Percentiles rank a stretch among this genome's conserved stretches.
phyloP scores from a whole-genome alignment of 1,139 yeast genomes.

The Hyphopichia buzzinii region DNA sequence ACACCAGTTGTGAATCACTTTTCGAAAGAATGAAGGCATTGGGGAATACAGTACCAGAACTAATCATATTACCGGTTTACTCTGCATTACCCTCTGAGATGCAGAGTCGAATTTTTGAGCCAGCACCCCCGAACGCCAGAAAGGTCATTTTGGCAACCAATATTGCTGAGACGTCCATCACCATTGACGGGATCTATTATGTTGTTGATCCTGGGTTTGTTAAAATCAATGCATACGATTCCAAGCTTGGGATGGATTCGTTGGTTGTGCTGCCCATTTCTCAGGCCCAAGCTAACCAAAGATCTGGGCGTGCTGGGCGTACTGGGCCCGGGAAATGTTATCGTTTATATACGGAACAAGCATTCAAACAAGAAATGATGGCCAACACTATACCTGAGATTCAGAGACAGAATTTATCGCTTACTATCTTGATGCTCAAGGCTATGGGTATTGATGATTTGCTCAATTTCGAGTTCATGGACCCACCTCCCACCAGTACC shows the following conservation, averaged over 20 bases:
- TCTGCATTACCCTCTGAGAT: slow-evolving; percentile 73
- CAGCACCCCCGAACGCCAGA: slow-evolving; percentile 67
- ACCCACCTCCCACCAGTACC: slow-evolving; percentile 80
- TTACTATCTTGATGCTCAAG: slow-evolving; percentile 83
- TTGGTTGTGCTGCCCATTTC: slow-evolving; percentile 72
- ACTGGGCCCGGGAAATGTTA: slow-evolving; percentile 85
- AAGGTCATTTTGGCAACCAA: slow-evolving; percentile 78
- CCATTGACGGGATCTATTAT: slow-evolving; percentile 74
- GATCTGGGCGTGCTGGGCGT: slow-evolving; percentile 85
- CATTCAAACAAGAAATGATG: slow-evolving; percentile 73
- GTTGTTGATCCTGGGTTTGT: slow-evolving; percentile 84
- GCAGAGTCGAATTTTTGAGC: slow-evolving; percentile 71
- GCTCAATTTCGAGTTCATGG: slow-evolving; percentile 85
- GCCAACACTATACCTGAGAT: slow-evolving; percentile 89
- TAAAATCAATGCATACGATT: slow-evolving; percentile 72
- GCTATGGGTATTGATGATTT: slow-evolving; percentile 93
- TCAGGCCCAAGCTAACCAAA: slow-evolving; percentile 79
- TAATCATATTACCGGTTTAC: slow-evolving; percentile 84
- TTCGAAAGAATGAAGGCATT: slow-evolving; percentile 64
- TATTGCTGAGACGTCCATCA: slow-evolving; percentile 79
- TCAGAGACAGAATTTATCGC: slow-evolving; percentile 82
- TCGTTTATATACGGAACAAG: slow-evolving; percentile 67
- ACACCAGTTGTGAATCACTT: slow-evolving; percentile 78
- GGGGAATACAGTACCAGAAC: slow-evolving; percentile 62
- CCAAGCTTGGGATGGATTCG: slow-evolving; percentile 75